These are phyloP conservation scores for Yarrowia deformans DNA, from an alignment of 805 yeast genomes.

Conservation along the genomic window DNA sequence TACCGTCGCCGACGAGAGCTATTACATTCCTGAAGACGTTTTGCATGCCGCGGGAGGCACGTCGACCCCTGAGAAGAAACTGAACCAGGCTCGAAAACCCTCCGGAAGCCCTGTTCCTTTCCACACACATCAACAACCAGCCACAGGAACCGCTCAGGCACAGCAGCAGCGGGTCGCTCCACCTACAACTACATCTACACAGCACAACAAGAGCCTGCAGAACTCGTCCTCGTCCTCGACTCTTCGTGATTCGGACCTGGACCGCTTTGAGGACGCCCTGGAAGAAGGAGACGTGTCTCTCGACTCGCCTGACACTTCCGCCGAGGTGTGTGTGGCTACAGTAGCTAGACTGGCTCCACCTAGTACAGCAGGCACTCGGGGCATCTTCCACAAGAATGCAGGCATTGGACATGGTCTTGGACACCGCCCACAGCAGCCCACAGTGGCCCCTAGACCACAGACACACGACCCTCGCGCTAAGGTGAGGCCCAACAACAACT, in stretches of 20 bases:
- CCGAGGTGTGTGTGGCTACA: conserved; percentile 21
- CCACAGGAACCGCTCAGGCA: neutral
- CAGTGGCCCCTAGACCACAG: conserved; percentile 9
- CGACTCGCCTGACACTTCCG: conserved; percentile 30
- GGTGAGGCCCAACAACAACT: neutral
- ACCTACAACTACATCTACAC: neutral
- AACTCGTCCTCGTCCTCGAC: conserved; percentile 1
- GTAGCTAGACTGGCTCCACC: conserved; percentile 31
- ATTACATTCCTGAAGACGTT: conserved; percentile 36
- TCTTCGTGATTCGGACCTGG: conserved; percentile 23
- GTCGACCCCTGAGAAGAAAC: conserved; percentile 34
- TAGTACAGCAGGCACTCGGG: conserved; percentile 14
- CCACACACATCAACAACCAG: neutral
- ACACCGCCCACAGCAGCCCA: neutral
- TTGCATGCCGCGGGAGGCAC: conserved; percentile 28
- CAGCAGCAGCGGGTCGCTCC: neutral
- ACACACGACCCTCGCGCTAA: conserved; percentile 28
- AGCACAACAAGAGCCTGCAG: conserved; percentile 13
- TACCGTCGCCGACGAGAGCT: conserved; percentile 33
- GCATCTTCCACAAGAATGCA: conserved; percentile 30
- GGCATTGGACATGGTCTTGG: conserved; percentile 24
- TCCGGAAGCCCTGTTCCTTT: conserved; percentile 3
- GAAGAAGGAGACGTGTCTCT: conserved; percentile 22
- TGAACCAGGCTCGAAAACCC: neutral
- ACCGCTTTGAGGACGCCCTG: conserved; percentile 30